Evolutionary conservation across 2,329 filamentous ascomycete genomes (phyloP).

Genomic region (Aspergillus sp.): DNA sequence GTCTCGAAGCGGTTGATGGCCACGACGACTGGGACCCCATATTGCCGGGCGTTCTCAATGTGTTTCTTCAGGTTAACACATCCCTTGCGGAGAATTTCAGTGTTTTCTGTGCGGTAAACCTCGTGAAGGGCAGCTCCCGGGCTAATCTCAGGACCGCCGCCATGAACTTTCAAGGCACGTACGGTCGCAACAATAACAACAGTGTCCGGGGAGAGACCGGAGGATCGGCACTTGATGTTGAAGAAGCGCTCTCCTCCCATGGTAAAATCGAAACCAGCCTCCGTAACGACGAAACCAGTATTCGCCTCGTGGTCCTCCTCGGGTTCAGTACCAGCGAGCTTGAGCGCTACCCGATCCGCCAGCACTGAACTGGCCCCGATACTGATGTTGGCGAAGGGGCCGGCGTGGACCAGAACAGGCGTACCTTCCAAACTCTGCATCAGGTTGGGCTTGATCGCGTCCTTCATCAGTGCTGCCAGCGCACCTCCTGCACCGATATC

Average conservation of each 20-base stretch:
- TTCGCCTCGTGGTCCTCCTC: slow-evolving; percentile 82
- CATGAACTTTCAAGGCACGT: slow-evolving; percentile 93
- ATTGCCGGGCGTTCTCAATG: slow-evolving; percentile 83
- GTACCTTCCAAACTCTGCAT: slow-evolving; percentile 99
- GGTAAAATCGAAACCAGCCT: slow-evolving; percentile 98
- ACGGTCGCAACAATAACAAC: slow-evolving; percentile 96
- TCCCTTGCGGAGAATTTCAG: slow-evolving; percentile 83
- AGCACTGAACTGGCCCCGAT: slow-evolving; percentile 96
- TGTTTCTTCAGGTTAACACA: slow-evolving; percentile 96
- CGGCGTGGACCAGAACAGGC: slow-evolving; percentile 94
- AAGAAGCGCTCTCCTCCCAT: slow-evolving; percentile 99
- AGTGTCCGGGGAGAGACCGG: slow-evolving; percentile 86
- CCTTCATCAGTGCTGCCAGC: slow-evolving; percentile 91
- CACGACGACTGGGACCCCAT: slow-evolving; percentile 91
- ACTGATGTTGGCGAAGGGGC: slow-evolving; percentile 96
- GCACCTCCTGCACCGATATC: slow-evolving; percentile 92
- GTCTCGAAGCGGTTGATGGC: slow-evolving; percentile 97
- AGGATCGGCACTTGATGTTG: slow-evolving; percentile 99
- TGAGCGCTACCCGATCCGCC: slow-evolving; percentile 91
- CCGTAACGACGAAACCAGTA: slow-evolving; percentile 90
- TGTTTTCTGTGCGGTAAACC: slow-evolving; percentile 90
- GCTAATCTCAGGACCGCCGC: slow-evolving; percentile 89
- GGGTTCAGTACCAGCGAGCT: slow-evolving; percentile 89
- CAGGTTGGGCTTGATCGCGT: slow-evolving; percentile 97
- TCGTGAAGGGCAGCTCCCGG: slow-evolving; percentile 81